Evolutionary conservation across 1,284 basidiomycete genomes (phyloP), one percentile per base, ranked within the genome.

Genomic region (Vanrija sp.): DNA sequence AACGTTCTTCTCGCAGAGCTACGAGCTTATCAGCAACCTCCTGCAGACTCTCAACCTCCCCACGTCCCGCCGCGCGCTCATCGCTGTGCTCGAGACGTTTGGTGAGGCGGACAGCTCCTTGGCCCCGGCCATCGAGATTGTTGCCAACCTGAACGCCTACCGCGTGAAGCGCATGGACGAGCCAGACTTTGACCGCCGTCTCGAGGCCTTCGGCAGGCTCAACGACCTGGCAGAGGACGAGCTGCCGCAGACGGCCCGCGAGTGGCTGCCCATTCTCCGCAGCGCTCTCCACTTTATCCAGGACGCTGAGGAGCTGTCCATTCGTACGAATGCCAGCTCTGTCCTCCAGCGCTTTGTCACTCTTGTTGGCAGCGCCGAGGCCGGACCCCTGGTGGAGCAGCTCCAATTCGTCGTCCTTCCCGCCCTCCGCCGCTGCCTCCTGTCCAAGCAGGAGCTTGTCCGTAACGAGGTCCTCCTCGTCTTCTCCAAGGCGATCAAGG

Each of bases 101-200:
- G 82, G 85, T 0, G 63, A 69, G 0, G 72, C 85, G 10, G 81
- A 88, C 54, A 58, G 76, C 0, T 71, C 79, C 2, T 77, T 91
- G 28, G 66, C 75, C 19, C 64, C 69, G 2, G 69, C 88, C 1
- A 80, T 85, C 0, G 73, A 79, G 9, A 72, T 93, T 3, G 70
- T 91, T 42, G 81, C 81, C 12, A 83, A 84, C 1, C 81, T 98
- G 58, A 98, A 98, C 67, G 85, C 94, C 0, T 98, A 86, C 74
- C 94, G 91, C 1, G 76, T 74, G 1, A 87, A 84, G 64, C 83
- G 91, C 15, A 75, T 95, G 39, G 92, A 96, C 51, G 93, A 98
- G 71, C 89, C 92, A 1, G 91, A 98, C 73, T 97, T 97, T 66
- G 91, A 97, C 61, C 82, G 83, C 45, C 87, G 95, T 3, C 80